These are phyloP conservation scores for Cladosporium phlei DNA, from an alignment of 2,329 filamentous ascomycete genomes.

Conservation along the genomic window DNA sequence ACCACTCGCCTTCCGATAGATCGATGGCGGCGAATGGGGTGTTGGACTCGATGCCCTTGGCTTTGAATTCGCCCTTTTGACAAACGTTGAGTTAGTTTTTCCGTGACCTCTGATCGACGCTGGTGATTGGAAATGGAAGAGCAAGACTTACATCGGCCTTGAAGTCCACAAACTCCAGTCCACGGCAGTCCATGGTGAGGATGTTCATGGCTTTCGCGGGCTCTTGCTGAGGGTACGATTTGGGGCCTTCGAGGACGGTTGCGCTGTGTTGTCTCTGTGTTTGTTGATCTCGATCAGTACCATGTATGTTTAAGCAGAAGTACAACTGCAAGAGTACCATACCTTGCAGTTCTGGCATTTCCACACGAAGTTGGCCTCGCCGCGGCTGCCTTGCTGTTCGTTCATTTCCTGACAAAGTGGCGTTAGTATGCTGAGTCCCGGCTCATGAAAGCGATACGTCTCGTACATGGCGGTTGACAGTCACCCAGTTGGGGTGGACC, in stretches of 20 bases:
- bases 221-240: conserved; percentile 64
- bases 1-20: conserved; percentile 89
- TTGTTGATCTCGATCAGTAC: conserved; percentile 39
- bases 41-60: conserved; percentile 71
- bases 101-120: no score
- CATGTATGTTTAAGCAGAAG: conserved; percentile 22
- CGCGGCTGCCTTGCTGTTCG: conserved; percentile 86
- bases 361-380: conserved; percentile 99
- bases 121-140: no score
- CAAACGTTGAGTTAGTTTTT: background rate
- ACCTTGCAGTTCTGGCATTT: conserved; percentile 98
- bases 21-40: conserved; percentile 82
- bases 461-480: conserved; percentile 80
- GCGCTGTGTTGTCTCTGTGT: conserved; percentile 81
- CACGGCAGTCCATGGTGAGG: conserved; percentile 88
- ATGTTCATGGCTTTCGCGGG: conserved; percentile 73
- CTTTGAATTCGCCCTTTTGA: conserved; percentile 90
- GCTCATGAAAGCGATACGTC: background rate
- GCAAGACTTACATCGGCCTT: conserved; percentile 68
- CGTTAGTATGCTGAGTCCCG: background rate
- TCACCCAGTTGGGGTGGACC: conserved; percentile 78
- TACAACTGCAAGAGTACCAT: no score
- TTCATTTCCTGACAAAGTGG: conserved; percentile 66
- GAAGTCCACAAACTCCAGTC: conserved; percentile 87
- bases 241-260: conserved; percentile 70